Percentiles rank a stretch among this genome's conserved stretches.
phyloP scores from a whole-genome alignment of 1,284 basidiomycete species.

The Tilletia walkeri region DNA sequence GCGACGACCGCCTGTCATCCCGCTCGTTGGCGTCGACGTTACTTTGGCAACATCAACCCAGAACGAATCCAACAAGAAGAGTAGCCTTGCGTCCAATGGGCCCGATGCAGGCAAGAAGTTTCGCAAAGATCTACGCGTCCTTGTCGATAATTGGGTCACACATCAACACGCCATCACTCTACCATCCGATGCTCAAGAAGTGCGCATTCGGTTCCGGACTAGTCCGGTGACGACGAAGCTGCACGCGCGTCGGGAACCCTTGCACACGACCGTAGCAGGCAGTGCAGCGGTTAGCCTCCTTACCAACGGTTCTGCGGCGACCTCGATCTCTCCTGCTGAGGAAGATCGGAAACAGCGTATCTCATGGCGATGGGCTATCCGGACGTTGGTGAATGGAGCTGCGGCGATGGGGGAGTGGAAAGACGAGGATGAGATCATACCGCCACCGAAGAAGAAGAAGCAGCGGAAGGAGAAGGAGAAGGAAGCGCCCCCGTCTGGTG shows the following conservation, averaged over 20 bases:
- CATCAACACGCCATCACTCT: neutral
- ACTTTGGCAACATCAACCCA: neutral
- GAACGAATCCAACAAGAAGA: neutral
- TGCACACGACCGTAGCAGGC: neutral
- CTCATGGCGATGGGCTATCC: neutral
- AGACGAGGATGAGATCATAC: neutral
- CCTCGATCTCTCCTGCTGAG: neutral
- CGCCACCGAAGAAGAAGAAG: neutral
- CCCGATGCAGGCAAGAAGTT: neutral
- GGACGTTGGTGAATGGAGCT: neutral
- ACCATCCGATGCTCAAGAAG: neutral
- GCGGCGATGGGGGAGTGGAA: neutral
- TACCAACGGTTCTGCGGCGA: neutral
- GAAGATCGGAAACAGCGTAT: neutral
- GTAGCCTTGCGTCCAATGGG: neutral
- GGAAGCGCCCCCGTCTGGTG: neutral
- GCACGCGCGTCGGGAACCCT: neutral
- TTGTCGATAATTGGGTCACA: neutral
- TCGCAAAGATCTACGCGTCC: neutral
- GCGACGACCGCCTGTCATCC: slow-evolving; percentile 5
- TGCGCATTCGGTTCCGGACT: slow-evolving; percentile 10
- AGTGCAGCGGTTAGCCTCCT: neutral
- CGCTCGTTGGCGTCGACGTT: slow-evolving; percentile 12
- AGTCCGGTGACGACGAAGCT: neutral
- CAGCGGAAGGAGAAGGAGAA: neutral